A percentile compares a stretch with the other conserved stretches of the same genome.
These are phyloP conservation scores for Sonneratia caseolaris DNA, from an alignment of 345 rosid species.

Conservation along the genomic window DNA sequence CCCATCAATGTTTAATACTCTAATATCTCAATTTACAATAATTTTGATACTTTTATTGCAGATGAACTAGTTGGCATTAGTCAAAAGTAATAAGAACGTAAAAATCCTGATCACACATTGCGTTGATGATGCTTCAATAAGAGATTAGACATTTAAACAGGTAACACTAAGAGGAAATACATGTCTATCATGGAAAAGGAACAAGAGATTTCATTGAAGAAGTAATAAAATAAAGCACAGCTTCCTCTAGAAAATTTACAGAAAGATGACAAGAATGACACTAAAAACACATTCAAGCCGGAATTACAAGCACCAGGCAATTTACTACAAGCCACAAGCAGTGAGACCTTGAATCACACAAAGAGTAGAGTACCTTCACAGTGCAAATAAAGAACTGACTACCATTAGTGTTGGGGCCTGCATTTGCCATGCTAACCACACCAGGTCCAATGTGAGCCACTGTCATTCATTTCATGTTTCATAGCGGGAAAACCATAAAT, in stretches of 20 bases:
- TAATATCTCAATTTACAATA: no score
- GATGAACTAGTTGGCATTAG: not conserved
- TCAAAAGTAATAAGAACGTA: no score
- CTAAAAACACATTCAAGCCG: not conserved
- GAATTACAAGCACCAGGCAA: not conserved
- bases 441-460: conserved; percentile 93
- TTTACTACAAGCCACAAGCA: not conserved
- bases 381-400: conserved; percentile 99
- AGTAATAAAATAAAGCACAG: not conserved
- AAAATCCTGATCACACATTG: no score
- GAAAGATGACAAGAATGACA: not conserved
- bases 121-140: not conserved
- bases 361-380: conserved; percentile 51
- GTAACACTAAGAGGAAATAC: not conserved
- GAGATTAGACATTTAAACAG: not conserved
- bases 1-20: not conserved
- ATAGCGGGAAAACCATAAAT: conserved; percentile 5
- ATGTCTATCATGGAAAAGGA: not conserved
- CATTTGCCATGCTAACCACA: conserved; percentile 95
- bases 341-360: not conserved
- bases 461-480: conserved; percentile 28
- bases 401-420: conserved; percentile 98
- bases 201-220: not conserved
- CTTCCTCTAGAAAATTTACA: not conserved
- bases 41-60: not conserved